phyloP scores from a whole-genome alignment of 2,329 filamentous ascomycete species.

The Fusarium sp. region DNA sequence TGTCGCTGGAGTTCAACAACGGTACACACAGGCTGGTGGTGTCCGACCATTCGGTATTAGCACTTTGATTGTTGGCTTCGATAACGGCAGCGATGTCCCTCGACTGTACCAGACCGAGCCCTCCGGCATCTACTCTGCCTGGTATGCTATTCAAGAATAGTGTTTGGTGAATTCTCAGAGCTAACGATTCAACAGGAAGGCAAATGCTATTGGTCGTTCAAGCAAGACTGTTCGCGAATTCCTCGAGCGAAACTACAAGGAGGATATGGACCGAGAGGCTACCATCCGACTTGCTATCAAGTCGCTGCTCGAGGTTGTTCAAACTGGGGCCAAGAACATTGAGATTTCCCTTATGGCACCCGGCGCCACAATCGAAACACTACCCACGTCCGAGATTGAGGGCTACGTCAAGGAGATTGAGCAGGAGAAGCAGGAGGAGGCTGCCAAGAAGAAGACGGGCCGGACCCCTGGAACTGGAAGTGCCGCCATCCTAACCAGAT shows the following conservation, averaged over 20 bases:
- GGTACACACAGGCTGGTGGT: constrained; percentile 98
- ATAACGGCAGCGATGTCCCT: constrained; percentile 89
- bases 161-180: background rate
- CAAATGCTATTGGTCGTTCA: constrained; percentile 96
- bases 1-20: constrained; percentile 96
- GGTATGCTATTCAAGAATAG: constrained; percentile 68
- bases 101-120: constrained; percentile 98
- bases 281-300: constrained; percentile 98
- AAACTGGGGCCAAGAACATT: constrained; percentile 99
- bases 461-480: constrained; percentile 76
- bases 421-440: constrained; percentile 99
- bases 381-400: constrained; percentile 96
- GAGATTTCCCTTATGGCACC: constrained; percentile 99
- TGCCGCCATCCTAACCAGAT: constrained; percentile 80
- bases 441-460: constrained; percentile 94
- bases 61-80: constrained; percentile 98
- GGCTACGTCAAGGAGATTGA: constrained; percentile 98
- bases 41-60: constrained; percentile 99
- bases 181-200: constrained; percentile 77
- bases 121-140: constrained; percentile 99
- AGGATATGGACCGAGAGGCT: constrained; percentile 94
- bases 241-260: constrained; percentile 98
- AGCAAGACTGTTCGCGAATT: constrained; percentile 99
- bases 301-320: constrained; percentile 96
- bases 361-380: constrained; percentile 90